Evolutionary conservation across 352 stramenopile genomes (phyloP), one percentile per base, ranked within the genome.

Genomic region (Phytophthora colocasiae): DNA sequence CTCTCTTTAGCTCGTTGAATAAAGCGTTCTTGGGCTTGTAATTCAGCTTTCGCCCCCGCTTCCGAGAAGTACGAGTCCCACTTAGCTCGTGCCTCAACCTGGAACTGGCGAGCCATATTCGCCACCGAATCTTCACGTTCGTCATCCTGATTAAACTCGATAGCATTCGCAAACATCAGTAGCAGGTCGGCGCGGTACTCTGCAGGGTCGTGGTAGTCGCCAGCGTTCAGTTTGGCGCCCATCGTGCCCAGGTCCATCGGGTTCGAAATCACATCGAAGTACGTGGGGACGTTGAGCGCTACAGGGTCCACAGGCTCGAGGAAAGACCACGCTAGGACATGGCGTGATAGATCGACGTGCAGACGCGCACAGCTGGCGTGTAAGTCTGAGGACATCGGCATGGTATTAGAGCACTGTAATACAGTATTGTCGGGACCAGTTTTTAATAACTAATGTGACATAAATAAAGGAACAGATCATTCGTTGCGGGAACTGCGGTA

Each of bases 181-280:
- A 92, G 63, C 58, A 96, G 67, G 71, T 96, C 86, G 44, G 70
- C 59, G 40, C 74, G 73, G 69, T 92, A 94, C 29, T 81, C 76
- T 2, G 76, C 57, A 0, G 87, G 83, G 22, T 73, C 63, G 17
- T 41, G 58, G 70, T 96, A 96, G 49, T 85, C 68, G 48, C 63
- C 54, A 1, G 31, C 56, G 52, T 67, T 81, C 48, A 98, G 85
- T 54, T 95, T 97, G 46, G 69, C 60, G 39, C 89, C 80, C 71
- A 99, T 97, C 1, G 96, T 99, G 45, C 89, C 84, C 26, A 99
- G 83, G 73, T 99, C 97, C 98, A 99, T 99, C 6, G 98, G 98
- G 38, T 87, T 62, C 70, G 92, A 85, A 56, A 99, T 92, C 26
- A 99, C 87, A 11, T 97, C 79, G 57, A 93, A 92, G 74, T 99